These are phyloP conservation scores for Spergularia marina DNA, from an alignment of 148 eudicot genomes.

Conservation along the genomic window DNA sequence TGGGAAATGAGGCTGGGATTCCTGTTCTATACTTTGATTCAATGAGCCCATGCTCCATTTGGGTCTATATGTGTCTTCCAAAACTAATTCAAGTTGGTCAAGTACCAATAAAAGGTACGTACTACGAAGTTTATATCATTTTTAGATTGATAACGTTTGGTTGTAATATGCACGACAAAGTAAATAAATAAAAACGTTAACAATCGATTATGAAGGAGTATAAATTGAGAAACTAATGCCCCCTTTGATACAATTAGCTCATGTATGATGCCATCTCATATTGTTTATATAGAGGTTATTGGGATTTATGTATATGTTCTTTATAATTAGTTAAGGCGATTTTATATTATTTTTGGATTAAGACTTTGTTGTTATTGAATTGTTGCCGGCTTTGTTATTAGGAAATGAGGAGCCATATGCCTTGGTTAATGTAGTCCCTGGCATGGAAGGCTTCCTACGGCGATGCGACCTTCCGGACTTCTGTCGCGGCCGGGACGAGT, in stretches of 20 bases:
- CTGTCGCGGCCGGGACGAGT: conserved; percentile 11
- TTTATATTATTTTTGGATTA: neutral
- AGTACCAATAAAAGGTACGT: conserved; percentile 7
- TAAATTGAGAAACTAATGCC: too few species aligned
- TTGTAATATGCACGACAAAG: too few species aligned
- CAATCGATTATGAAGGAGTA: too few species aligned
- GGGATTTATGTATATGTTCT: too few species aligned
- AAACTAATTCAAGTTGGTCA: conserved; percentile 5
- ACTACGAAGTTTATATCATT: too few species aligned
- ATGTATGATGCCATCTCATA: too few species aligned
- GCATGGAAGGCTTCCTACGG: conserved; percentile 28
- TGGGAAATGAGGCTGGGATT: conserved; percentile 10
- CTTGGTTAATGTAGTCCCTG: conserved; percentile 12
- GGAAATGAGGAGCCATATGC: neutral
- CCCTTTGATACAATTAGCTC: too few species aligned
- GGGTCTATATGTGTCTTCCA: conserved; percentile 16
- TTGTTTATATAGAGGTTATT: too few species aligned
- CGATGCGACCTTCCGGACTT: conserved; percentile 24
- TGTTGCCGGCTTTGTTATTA: neutral
- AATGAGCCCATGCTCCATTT: conserved; percentile 11
- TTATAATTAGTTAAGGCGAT: too few species aligned
- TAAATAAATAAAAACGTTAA: too few species aligned
- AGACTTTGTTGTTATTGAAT: neutral
- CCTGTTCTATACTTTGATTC: conserved; percentile 10
- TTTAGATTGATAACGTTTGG: too few species aligned